Conservation (phyloP, 148 eudicot genomes). For the Euryodendron excelsum region DNA sequence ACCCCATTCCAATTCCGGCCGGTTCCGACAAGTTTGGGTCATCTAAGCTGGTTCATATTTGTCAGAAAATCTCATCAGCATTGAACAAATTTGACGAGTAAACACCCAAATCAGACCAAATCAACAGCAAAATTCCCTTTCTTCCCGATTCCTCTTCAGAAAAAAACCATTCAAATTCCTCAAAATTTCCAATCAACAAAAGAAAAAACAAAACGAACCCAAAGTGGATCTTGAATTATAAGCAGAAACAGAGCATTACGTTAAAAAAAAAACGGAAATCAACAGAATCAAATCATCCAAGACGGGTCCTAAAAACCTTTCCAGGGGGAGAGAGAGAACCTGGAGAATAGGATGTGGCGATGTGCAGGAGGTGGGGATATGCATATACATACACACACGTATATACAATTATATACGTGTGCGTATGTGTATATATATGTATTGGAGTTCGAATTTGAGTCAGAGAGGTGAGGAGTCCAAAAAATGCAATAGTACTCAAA, state of each 20-base stretch:
- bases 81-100: neutral
- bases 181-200: neutral
- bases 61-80: neutral
- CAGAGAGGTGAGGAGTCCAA: too few species aligned
- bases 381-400: too few species aligned
- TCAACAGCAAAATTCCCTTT: too few species aligned
- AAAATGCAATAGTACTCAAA: too few species aligned
- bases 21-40: neutral
- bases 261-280: neutral
- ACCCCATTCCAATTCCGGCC: neutral
- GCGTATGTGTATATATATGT: neutral
- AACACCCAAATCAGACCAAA: neutral
- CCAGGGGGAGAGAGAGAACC: neutral
- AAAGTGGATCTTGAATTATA: neutral
- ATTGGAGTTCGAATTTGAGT: neutral
- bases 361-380: too few species aligned
- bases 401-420: too few species aligned
- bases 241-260: neutral
- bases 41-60: neutral
- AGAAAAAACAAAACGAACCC: neutral
- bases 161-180: neutral
- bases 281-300: neutral
- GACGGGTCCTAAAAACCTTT: neutral
- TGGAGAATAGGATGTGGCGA: neutral
- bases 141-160: neutral